These are phyloP conservation scores for Thyridium curvatum DNA, from an alignment of 2,329 filamentous ascomycete genomes.

Conservation along the genomic window DNA sequence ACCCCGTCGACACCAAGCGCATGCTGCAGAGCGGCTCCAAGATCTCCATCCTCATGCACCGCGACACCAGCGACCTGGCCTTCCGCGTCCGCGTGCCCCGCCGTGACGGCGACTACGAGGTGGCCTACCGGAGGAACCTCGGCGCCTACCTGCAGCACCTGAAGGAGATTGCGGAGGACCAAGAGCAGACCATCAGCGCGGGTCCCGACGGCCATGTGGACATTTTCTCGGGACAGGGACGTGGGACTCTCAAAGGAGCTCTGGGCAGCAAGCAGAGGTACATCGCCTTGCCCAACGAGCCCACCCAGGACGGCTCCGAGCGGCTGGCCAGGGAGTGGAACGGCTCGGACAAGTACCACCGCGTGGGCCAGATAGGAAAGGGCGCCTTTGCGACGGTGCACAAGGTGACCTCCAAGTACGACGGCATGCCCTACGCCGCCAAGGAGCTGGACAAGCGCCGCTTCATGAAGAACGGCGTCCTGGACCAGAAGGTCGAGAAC, in stretches of 20 bases:
- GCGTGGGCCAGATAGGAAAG: slow-evolving; percentile 75
- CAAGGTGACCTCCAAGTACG: slow-evolving; percentile 77
- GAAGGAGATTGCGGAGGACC: slow-evolving; percentile 20
- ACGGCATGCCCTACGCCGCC: slow-evolving; percentile 78
- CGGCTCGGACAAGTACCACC: slow-evolving; percentile 79
- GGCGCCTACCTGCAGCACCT: slow-evolving; percentile 52
- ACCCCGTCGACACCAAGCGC: slow-evolving; percentile 35
- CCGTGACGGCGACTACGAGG: slow-evolving; percentile 58
- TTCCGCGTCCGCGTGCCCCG: slow-evolving; percentile 84
- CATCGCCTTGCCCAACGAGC: slow-evolving; percentile 2
- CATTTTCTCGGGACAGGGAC: too few relatives aligned
- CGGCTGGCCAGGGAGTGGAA: slow-evolving; percentile 62
- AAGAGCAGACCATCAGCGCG: slow-evolving; percentile 39
- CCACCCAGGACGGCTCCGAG: slow-evolving; percentile 22
- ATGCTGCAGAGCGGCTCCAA: slow-evolving; percentile 68
- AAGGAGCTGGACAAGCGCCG: slow-evolving; percentile 92
- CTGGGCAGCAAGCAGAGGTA: too few relatives aligned
- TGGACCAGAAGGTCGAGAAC: slow-evolving; percentile 90
- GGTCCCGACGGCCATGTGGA: slow-evolving; percentile 41
- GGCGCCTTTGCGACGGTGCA: slow-evolving; percentile 95
- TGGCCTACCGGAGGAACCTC: slow-evolving; percentile 64
- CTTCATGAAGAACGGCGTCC: slow-evolving; percentile 85
- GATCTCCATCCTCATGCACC: slow-evolving; percentile 60
- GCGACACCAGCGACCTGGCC: slow-evolving; percentile 53
- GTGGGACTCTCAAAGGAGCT: too few relatives aligned